Evolutionary conservation across 1,284 basidiomycete species (phyloP).

Genomic region (Thelephora terrestris): DNA sequence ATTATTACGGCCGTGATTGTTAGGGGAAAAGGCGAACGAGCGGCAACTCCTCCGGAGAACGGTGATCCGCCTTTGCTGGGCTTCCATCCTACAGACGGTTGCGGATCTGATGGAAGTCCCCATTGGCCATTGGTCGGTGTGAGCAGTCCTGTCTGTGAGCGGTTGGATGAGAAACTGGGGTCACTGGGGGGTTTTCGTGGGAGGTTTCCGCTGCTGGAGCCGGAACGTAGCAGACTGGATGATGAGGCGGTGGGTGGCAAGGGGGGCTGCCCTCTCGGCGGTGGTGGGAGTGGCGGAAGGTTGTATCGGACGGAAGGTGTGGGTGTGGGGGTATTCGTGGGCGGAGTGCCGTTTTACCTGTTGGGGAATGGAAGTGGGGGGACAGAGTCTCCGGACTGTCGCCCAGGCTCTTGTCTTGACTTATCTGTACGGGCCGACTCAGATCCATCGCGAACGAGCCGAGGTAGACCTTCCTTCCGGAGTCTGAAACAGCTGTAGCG

Average conservation of each 20-base stretch:
- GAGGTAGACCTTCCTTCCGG: slow-evolving; percentile 48
- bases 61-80: too few species aligned
- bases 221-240: not conserved
- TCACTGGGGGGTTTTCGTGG: not conserved
- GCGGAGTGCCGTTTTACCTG: slow-evolving; percentile 23
- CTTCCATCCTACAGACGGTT: too few species aligned
- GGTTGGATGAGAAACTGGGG: slow-evolving; percentile 20
- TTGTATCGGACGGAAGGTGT: slow-evolving; percentile 28
- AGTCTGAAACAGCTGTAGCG: too few species aligned
- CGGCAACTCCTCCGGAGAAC: too few species aligned
- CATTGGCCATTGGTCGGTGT: too few species aligned
- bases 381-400: too few species aligned
- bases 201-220: not conserved
- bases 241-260: slow-evolving; percentile 28
- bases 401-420: too few species aligned
- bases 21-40: slow-evolving; percentile 19
- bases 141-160: slow-evolving; percentile 16
- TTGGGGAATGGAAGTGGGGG: slow-evolving; percentile 38
- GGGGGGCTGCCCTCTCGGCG: slow-evolving; percentile 50
- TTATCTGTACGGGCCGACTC: slow-evolving; percentile 37
- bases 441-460: slow-evolving; percentile 50
- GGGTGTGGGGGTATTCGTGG: slow-evolving; percentile 16
- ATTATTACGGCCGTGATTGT: slow-evolving; percentile 44
- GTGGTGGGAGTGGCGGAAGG: too few species aligned
- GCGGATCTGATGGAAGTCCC: too few species aligned